These are phyloP conservation scores for Solanum pimpinellifolium DNA, from an alignment of 257 asterid species.

Conservation along the genomic window DNA sequence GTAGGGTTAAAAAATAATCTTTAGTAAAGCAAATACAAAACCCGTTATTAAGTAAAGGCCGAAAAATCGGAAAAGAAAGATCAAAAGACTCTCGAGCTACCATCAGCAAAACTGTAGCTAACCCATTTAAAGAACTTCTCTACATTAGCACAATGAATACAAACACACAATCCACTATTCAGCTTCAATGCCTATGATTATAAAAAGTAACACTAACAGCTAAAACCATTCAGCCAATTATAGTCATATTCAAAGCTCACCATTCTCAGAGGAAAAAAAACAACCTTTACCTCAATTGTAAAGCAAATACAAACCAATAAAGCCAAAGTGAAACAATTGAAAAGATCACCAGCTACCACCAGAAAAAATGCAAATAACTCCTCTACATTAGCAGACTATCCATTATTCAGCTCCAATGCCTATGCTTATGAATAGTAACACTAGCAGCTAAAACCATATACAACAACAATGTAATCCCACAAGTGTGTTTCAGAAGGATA, in stretches of 20 bases:
- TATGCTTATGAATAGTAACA: not conserved
- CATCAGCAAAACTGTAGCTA: slow-evolving; percentile 80
- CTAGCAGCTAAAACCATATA: not conserved
- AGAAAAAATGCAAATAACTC: slow-evolving; percentile 79
- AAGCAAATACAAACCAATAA: not conserved
- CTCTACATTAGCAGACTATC: slow-evolving; percentile 19
- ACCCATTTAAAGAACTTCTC: slow-evolving; percentile 47
- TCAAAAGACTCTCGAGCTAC: slow-evolving; percentile 61
- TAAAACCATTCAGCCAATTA: not conserved
- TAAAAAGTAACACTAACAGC: not conserved
- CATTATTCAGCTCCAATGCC: not conserved
- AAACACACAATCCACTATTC: not conserved
- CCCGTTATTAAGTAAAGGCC: not conserved
- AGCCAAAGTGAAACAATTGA: not conserved
- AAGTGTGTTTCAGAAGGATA: not conserved
- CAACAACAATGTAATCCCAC: not conserved
- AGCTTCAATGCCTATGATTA: not conserved
- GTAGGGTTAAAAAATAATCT: not conserved
- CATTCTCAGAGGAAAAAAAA: not conserved
- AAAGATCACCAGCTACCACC: slow-evolving; percentile 68
- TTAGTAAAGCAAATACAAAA: not conserved
- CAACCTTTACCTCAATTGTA: not conserved
- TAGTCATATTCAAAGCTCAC: not conserved
- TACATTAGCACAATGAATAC: not conserved
- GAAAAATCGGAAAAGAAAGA: not conserved